Base-by-base conservation (phyloP, 139 green algal genomes). In the Mesostigma viride region DNA sequence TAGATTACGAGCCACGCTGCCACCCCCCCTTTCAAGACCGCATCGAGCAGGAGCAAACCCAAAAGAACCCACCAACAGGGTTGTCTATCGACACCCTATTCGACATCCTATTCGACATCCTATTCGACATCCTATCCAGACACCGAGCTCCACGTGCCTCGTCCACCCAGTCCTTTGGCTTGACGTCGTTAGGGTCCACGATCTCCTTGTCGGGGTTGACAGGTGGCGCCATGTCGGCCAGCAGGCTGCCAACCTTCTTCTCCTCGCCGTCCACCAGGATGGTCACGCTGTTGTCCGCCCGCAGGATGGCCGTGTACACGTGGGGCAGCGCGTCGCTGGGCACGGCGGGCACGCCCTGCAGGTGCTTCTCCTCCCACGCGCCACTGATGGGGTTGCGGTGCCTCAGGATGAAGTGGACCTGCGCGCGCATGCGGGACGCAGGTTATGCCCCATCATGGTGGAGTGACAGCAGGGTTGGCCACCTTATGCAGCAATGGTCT, bases 371-470 rank as follows among this genome's bases (percentile, higher is more conserved):
- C 76, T 84, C 71, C 31, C 95, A 88, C 44, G 89, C 72, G 62
- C 92, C 85, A 63, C 90, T 95, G 64, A 87, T 91, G 22, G 85
- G 82, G 60, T 70, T 84, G 58, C 85, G 90, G 71, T 92, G 82
- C 31, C 79, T 69, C 24, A 97, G 67, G 46, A 97, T 97, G 14
- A 97, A 71, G 77, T 97, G 91, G 1, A 96, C 82, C 81, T 94
- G n/a, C n/a, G n/a, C n/a, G 20, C 14, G n/a, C n/a, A n/a, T n/a
- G n/a, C n/a, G n/a, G n/a, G n/a, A n/a, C n/a, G n/a, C n/a, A n/a
- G n/a, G n/a, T 34, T 64, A 32, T 22, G 17, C 14, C 24, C 56
- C 20, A 24, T 56, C 44, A 24, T 56, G 44, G 44, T 56, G 20
- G n/a, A 64, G 24, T 22, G n/a, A 58, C 5, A 64, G 80, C 76